A percentile compares a stretch with the other conserved stretches of the same genome.
Evolutionary conservation across 768 basidiomycete species (phyloP).

Genomic region (Leccinum ochraceum): DNA sequence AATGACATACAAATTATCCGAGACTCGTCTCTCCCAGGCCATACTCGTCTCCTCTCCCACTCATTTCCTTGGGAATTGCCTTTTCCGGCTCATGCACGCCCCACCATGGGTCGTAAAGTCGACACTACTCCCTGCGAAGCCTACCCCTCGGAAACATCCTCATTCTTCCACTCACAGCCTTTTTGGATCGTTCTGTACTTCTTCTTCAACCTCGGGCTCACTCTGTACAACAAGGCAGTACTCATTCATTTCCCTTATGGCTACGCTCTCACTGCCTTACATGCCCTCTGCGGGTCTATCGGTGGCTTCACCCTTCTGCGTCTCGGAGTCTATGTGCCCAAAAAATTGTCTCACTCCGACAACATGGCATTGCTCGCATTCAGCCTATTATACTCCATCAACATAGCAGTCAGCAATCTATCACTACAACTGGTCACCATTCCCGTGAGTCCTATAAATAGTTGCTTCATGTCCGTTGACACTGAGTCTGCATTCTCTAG

Average conservation of each 20-base stretch:
- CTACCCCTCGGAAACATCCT: constrained; percentile 11
- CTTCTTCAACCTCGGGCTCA: constrained; percentile 85
- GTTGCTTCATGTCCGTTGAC: neutral
- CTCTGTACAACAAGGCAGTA: constrained; percentile 93
- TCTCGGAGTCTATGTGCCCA: constrained; percentile 57
- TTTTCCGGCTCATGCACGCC: constrained; percentile 13
- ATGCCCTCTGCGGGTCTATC: constrained; percentile 81
- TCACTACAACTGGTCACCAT: constrained; percentile 88
- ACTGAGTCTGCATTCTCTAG: constrained; percentile 39
- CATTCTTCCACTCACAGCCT: constrained; percentile 32
- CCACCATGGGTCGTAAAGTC: neutral
- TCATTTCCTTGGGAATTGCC: constrained; percentile 25
- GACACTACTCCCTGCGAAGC: constrained; percentile 3
- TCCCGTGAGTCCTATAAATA: constrained; percentile 57
- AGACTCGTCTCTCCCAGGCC: neutral
- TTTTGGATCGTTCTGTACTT: constrained; percentile 87
- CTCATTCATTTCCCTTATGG: constrained; percentile 94
- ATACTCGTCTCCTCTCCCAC: constrained; percentile 5
- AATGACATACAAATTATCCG: neutral
- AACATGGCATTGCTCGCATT: constrained; percentile 72
- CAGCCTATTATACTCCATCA: constrained; percentile 88
- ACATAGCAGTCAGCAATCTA: constrained; percentile 93
- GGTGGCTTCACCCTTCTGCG: constrained; percentile 73
- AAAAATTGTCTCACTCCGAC: constrained; percentile 50
- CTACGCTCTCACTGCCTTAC: constrained; percentile 91